Conservation (phyloP, 2,329 filamentous ascomycete species). For the Diaporthe ilicicola region DNA sequence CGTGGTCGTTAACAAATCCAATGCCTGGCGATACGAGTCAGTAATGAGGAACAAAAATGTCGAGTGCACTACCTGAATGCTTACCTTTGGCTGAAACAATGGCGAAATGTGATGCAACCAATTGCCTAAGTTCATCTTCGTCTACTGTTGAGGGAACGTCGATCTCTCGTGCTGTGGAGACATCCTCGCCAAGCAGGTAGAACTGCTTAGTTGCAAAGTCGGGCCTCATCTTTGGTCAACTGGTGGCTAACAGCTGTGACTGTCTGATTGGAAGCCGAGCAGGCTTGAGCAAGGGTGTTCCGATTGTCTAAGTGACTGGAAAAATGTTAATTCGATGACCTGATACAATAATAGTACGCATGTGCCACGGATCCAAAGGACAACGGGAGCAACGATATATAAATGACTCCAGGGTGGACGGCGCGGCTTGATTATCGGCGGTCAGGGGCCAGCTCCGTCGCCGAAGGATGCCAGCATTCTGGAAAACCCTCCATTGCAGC, state of each 20-base stretch:
- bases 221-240: constrained; percentile 45
- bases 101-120: constrained; percentile 52
- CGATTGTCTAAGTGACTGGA: neutral
- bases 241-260: neutral
- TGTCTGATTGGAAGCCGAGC: neutral
- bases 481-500: neutral
- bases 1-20: constrained; percentile 46
- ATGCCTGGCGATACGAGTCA: constrained; percentile 41
- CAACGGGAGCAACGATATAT: constrained; percentile 22
- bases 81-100: constrained; percentile 52
- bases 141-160: constrained; percentile 47
- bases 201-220: constrained; percentile 46
- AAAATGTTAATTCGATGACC: neutral
- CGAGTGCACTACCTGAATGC: neutral
- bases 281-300: neutral
- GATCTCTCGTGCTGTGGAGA: constrained; percentile 46
- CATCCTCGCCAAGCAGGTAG: constrained; percentile 51
- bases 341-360: constrained; percentile 2
- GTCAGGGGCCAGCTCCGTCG: neutral
- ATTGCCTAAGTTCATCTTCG: constrained; percentile 48
- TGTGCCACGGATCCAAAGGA: constrained; percentile 3
- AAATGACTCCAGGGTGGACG: constrained; percentile 7
- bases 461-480: constrained; percentile 1
- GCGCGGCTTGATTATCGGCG: constrained; percentile 5
- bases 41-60: too few species aligned